Evolutionary conservation across 2,329 filamentous ascomycete species (phyloP).

Genomic region (Ceratocystis lukuohia): DNA sequence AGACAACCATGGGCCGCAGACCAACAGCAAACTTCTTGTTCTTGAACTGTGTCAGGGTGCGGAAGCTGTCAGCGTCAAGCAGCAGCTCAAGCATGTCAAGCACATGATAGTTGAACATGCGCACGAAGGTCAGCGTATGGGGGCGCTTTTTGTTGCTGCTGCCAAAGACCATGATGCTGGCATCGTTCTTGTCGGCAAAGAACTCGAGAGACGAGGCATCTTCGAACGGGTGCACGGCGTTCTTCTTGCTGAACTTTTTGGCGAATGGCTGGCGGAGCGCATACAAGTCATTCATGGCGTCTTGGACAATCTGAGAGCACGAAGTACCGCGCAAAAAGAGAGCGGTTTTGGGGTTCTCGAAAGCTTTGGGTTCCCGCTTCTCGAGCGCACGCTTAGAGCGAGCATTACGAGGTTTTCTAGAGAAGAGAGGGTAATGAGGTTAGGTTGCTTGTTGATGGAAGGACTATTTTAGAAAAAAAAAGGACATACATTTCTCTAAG

Average conservation of each 20-base stretch:
- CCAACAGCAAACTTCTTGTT: conserved; percentile 63
- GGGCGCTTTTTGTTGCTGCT: conserved; percentile 89
- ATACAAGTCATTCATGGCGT: conserved; percentile 73
- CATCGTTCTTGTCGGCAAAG: conserved; percentile 93
- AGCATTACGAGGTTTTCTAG: conserved; percentile 52
- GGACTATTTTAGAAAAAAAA: background rate
- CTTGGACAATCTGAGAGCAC: conserved; percentile 69
- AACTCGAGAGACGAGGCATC: conserved; percentile 81
- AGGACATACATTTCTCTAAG: conserved; percentile 19
- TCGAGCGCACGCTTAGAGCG: conserved; percentile 92
- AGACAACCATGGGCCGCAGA: conserved; percentile 79
- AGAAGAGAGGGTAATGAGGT: background rate
- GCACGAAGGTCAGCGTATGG: conserved; percentile 68
- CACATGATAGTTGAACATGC: conserved; percentile 74
- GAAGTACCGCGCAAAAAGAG: conserved; percentile 81
- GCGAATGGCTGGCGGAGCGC: conserved; percentile 71
- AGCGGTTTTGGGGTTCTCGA: conserved; percentile 81
- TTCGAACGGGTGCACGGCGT: conserved; percentile 87
- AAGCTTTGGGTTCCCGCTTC: conserved; percentile 74
- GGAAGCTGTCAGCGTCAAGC: conserved; percentile 61
- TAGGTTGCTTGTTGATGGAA: background rate
- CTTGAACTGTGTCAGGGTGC: conserved; percentile 61
- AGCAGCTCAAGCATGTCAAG: conserved; percentile 91
- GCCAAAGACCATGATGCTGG: conserved; percentile 70
- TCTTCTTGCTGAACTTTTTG: conserved; percentile 95